phyloP scores from a whole-genome alignment of 2,329 filamentous ascomycete species.

The Aspergillus piperis region DNA sequence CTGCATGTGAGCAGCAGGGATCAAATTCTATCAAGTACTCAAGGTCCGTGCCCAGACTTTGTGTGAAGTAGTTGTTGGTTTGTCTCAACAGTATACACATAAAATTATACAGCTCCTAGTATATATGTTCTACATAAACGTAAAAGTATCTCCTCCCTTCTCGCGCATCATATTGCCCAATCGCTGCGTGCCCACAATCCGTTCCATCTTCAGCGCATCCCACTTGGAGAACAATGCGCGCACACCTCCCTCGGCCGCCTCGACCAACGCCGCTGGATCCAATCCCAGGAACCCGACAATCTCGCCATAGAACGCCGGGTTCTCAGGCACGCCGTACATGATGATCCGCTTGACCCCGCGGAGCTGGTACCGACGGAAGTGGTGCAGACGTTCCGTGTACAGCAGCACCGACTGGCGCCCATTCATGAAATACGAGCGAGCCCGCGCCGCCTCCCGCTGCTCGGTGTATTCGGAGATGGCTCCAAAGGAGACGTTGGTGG shows the following conservation, averaged over 20 bases:
- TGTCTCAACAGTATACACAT: too few relatives aligned
- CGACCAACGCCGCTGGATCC: slow-evolving; percentile 53
- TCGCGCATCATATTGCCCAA: slow-evolving; percentile 82
- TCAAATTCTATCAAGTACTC: too few relatives aligned
- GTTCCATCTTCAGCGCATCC: slow-evolving; percentile 85
- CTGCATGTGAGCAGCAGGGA: too few relatives aligned
- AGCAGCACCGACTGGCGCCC: slow-evolving; percentile 81
- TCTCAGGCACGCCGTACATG: slow-evolving; percentile 88
- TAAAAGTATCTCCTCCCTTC: slow-evolving; percentile 83
- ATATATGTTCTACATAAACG: slow-evolving; percentile 69
- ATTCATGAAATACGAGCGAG: slow-evolving; percentile 81
- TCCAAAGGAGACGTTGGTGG: slow-evolving; percentile 68
- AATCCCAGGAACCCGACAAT: slow-evolving; percentile 45
- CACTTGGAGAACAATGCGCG: slow-evolving; percentile 77
- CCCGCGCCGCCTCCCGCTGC: slow-evolving; percentile 74
- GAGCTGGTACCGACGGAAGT: slow-evolving; percentile 86
- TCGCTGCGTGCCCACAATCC: slow-evolving; percentile 78
- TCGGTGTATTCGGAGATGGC: slow-evolving; percentile 87
- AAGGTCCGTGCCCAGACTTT: too few relatives aligned
- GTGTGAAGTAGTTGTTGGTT: too few relatives aligned
- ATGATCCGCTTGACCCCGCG: slow-evolving; percentile 80
- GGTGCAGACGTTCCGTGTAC: slow-evolving; percentile 94
- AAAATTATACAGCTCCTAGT: not conserved
- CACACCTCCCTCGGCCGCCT: slow-evolving; percentile 58
- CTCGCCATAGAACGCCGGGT: slow-evolving; percentile 59